Conservation (phyloP, 108 stramenopile species). For the Ochromonas danica region DNA sequence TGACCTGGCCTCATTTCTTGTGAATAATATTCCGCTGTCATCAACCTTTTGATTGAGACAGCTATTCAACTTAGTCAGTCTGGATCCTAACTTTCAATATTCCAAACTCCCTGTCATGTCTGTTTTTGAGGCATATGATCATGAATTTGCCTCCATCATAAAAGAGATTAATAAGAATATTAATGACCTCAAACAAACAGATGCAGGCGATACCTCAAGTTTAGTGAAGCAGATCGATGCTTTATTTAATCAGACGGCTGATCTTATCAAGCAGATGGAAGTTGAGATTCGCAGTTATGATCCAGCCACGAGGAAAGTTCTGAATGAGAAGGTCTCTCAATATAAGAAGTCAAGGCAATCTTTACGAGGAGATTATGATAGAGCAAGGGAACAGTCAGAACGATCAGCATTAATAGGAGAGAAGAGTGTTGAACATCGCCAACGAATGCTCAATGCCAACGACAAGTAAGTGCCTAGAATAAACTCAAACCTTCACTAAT, state of each 20-base stretch:
- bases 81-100: too few species aligned
- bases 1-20: too few species aligned
- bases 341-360: slow-evolving; percentile 55
- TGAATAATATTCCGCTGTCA: too few species aligned
- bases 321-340: slow-evolving; percentile 69
- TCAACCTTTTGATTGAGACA: too few species aligned
- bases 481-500: background rate
- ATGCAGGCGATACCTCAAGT: background rate
- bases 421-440: slow-evolving; percentile 42
- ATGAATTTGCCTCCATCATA: slow-evolving; percentile 82
- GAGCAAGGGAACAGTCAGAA: slow-evolving; percentile 45
- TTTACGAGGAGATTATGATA: slow-evolving; percentile 47
- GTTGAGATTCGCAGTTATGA: slow-evolving; percentile 78
- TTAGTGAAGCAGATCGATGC: slow-evolving; percentile 47
- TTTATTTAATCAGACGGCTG: slow-evolving; percentile 78
- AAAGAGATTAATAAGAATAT: slow-evolving; percentile 72
- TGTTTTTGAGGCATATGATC: slow-evolving; percentile 87
- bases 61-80: too few species aligned
- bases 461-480: slow-evolving; percentile 40
- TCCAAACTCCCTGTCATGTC: slow-evolving; percentile 25
- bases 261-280: slow-evolving; percentile 91
- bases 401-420: slow-evolving; percentile 41
- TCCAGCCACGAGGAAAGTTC: slow-evolving; percentile 47
- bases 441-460: slow-evolving; percentile 56
- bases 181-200: slow-evolving; percentile 45